Base-by-base conservation (phyloP, 2,329 filamentous ascomycete species). In the Claviceps sp. region DNA sequence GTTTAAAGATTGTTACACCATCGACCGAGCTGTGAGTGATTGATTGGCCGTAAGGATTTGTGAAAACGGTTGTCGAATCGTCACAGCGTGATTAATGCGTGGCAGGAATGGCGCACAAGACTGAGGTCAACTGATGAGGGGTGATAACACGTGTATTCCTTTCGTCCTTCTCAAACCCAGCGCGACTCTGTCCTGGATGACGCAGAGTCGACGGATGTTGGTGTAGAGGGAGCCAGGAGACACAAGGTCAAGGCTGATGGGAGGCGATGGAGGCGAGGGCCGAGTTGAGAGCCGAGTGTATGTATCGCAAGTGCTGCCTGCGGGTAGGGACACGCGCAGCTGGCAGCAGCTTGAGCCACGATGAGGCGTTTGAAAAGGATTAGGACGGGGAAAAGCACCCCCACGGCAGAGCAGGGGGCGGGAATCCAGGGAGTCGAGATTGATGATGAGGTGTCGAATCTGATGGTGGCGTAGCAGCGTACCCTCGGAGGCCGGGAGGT, bases 391-490 rank as follows among this genome's bases (percentile, higher is more conserved):
- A 1, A 44, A 24, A 22, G 47, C 19, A 24, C 40, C 40, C 40
- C 48, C 47, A 41, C 30, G 48, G 39, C 16, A 44, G 22, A 43
- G 39, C 39, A 43, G 26, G 42, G 26, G 19, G 26, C 30, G 30
- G 41, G 16, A 34, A 38, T 16, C 45, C 43, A 46, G n/a, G 30
- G 14, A 5, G 50, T 30, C 43, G 43, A 38, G 34, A 24, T 34
- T 34, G 39, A 19, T 17, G 40, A 47, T 8, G 42, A 52, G 43
- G 24, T 43, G 45, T 48, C 47, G 43, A 54, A 47, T 24, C 19
- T 16, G 48, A 24, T 39, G 41, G 56, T 55, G 53, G 56, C 54
- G 55, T 54, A 51, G 47, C 45, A 53, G 51, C 53, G 55, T 53
- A 49, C 48, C 47, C 55, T 52, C 48, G 43, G 48, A 47, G 49